These are phyloP conservation scores for Leccinum imitatum DNA, from an alignment of 768 basidiomycete genomes.

Conservation along the genomic window DNA sequence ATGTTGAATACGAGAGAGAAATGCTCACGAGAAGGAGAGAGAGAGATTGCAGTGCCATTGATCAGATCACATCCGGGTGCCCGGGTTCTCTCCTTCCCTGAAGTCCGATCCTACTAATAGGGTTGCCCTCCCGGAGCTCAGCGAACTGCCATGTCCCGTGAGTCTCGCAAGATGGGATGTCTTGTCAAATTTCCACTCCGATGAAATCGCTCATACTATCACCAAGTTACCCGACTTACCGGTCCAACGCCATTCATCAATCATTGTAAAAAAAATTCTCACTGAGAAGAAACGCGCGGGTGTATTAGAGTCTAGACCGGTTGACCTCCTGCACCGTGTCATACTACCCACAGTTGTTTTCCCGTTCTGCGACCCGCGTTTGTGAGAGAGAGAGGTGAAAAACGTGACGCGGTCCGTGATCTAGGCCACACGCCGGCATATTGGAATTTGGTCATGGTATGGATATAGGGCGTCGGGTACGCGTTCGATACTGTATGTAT, in stretches of 20 bases:
- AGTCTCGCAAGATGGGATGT: neutral
- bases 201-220: neutral
- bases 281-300: neutral
- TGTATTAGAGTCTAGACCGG: neutral
- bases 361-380: neutral
- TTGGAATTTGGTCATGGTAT: too few relatives aligned
- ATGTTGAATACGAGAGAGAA: neutral
- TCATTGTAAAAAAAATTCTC: neutral
- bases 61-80: neutral
- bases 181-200: neutral
- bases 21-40: neutral
- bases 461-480: too few relatives aligned
- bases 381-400: neutral
- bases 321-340: neutral
- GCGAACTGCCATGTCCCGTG: neutral
- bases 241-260: neutral
- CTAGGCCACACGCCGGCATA: neutral
- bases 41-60: neutral
- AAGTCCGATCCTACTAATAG: neutral
- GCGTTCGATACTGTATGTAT: too few relatives aligned
- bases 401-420: neutral
- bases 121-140: neutral
- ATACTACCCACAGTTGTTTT: neutral
- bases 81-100: neutral
- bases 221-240: neutral